Evolutionary conservation across 441 rosid genomes (phyloP).

Genomic region (Pelargonium citronellum): DNA sequence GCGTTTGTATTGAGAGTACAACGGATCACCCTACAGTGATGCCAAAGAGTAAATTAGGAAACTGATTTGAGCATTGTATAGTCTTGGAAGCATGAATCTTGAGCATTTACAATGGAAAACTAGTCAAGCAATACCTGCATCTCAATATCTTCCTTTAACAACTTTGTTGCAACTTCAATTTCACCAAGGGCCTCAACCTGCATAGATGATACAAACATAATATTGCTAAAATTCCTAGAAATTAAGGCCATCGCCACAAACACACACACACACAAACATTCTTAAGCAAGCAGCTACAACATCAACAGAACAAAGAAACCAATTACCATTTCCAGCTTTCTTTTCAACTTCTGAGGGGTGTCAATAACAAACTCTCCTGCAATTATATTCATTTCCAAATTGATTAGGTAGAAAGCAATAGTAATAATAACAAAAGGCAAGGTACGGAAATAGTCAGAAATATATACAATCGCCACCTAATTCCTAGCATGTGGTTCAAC

Average conservation of each 20-base stretch:
- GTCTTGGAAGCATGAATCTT: not conserved
- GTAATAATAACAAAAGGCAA: not conserved
- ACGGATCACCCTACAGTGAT: constrained; percentile 64
- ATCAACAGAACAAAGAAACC: constrained; percentile 12
- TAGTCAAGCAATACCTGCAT: constrained; percentile 41
- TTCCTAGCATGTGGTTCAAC: not conserved
- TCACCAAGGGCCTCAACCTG: constrained; percentile 86
- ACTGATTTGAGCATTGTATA: not conserved
- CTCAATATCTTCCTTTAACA: constrained; percentile 46
- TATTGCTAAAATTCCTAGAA: constrained; percentile 13
- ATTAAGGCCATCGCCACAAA: not conserved
- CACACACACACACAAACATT: too few relatives aligned
- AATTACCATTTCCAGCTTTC: constrained; percentile 78
- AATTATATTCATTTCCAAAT: constrained; percentile 24
- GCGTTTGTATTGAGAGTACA: constrained; percentile 52
- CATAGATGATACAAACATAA: constrained; percentile 2
- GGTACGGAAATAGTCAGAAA: not conserved
- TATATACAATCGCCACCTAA: not conserved
- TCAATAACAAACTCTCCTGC: constrained; percentile 87
- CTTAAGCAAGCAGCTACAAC: constrained; percentile 17
- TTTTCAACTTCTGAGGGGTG: constrained; percentile 75
- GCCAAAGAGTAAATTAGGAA: constrained; percentile 12
- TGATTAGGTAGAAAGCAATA: not conserved
- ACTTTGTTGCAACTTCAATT: constrained; percentile 77
- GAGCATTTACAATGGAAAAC: constrained; percentile 5